phyloP scores from a whole-genome alignment of 75 land plant species.

The Ceratopteris richardii region DNA sequence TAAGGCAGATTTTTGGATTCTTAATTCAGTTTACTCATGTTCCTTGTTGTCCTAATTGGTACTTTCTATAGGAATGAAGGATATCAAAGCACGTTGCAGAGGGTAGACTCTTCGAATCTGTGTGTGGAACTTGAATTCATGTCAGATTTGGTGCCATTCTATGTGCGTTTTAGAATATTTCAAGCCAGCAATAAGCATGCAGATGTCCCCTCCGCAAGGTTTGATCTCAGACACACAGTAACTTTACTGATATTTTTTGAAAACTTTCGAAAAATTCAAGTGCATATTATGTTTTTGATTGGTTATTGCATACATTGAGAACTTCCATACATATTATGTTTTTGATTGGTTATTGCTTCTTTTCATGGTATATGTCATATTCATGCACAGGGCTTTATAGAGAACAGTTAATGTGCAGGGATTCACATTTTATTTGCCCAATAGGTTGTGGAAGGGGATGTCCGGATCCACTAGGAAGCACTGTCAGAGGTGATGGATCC shows the following conservation, averaged over 20 bases:
- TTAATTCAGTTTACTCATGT: not conserved
- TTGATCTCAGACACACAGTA: too few relatives aligned
- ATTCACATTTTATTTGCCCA: constrained; percentile 58
- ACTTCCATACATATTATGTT: too few relatives aligned
- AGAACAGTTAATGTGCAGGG: too few relatives aligned
- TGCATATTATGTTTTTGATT: not conserved
- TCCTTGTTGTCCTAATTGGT: not conserved
- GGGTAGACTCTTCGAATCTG: constrained; percentile 20
- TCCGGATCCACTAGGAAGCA: constrained; percentile 60
- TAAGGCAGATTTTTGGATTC: constrained; percentile 11
- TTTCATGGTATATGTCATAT: too few relatives aligned
- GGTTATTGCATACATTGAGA: constrained; percentile 16
- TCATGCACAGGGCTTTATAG: too few relatives aligned
- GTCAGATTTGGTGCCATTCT: constrained; percentile 47
- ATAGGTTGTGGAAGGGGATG: constrained; percentile 56
- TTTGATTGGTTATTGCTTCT: too few relatives aligned
- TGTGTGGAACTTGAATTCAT: constrained; percentile 43
- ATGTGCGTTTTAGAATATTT: constrained; percentile 54
- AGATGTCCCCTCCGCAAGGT: not conserved
- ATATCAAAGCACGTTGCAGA: constrained; percentile 47
- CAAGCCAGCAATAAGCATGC: not conserved
- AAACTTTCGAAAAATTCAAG: not conserved
- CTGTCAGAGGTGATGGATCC: constrained; percentile 28
- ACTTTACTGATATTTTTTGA: not conserved
- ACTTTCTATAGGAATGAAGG: constrained; percentile 21